Evolutionary conservation across 2,329 filamentous ascomycete species (phyloP), one percentile per base, ranked within the genome.

Genomic region (Aureobasidium namibiae): DNA sequence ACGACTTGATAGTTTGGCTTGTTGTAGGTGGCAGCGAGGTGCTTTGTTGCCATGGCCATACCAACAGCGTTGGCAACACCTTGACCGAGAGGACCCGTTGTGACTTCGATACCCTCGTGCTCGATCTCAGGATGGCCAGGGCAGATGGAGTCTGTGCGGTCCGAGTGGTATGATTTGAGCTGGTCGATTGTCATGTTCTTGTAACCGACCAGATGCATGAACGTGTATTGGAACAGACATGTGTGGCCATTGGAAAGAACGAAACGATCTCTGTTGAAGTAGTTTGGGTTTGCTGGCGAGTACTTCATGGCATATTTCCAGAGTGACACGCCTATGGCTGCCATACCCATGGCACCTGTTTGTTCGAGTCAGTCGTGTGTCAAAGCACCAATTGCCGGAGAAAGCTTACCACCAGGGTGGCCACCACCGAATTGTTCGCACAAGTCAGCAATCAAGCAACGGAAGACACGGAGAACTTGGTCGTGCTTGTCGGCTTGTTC

Each of bases 391-490:
- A 8, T 31, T 29, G n/a, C 7, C 2, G 6, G 8, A 11, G 18
- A 9, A 31, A 10, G 13, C 36, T 9, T 41, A 48, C 76, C 65
- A 81, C 85, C 85, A 18, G 85, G 85, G 67, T 88, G 86, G 0
- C 86, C 86, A 36, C 84, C 84, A 62, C 82, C 82, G 70, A 87
- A 89, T 63, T 88, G 85, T 68, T 88, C 79, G 65, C 84, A 88
- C 3, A 89, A 72, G 67, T 89, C 86, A 45, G 85, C 83, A 61
- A 88, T 84, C 31, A 88, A 72, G 52, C 81, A 73, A 58, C 85
- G 76, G 67, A 87, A 86, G 6, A 80, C 81, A 64, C 78, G 79
- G 53, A 88, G 70, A 1, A 85, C 81, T 21, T 80, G 67, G 50
- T 83, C 65, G 50, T 68, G 67, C 61, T 69, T 67, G 39, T 69